Evolutionary conservation across 2,329 filamentous ascomycete genomes (phyloP), one percentile per base, ranked within the genome.

Genomic region (Akanthomyces muscarius): DNA sequence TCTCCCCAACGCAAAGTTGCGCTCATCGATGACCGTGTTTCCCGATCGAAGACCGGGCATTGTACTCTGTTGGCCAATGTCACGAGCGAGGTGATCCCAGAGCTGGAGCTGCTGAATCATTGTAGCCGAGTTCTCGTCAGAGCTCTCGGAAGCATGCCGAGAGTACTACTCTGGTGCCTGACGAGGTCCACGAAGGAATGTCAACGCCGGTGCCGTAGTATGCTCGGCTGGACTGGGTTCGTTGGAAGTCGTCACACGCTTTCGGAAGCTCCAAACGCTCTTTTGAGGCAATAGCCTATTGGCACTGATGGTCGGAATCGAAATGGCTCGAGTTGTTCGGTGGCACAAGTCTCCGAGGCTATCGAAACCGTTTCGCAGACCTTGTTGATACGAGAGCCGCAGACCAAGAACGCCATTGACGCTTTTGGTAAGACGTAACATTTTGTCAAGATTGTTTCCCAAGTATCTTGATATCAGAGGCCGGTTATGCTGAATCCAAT

Each of bases 271-370:
- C 77, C 81, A 81, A 45, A 84, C 75, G 64, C 78, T 78, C 62
- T 76, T 76, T 63, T 79, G 80, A 4, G 81, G 79, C 5, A 83
- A 69, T 63, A 86, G 82, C 73, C 85, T 78, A 64, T 77, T 81
- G 56, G 83, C 79, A 52, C 80, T 83, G 28, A 85, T 72, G n/a
- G 81, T 84, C 65, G 83, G 81, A 13, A 84, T 75, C 14, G 80
- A 78, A 18, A 81, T 78, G 62, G 82, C 80, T 18, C 76, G 77
- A 63, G 79, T 77, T 13, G 78, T 73, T 66, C 78, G 75, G 63
- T 81, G 79, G 66, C 79, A 80, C 66, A 83, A 81, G 8, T 79
- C 78, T 7, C 80, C 82, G 2, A 75, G 69, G 50, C 70, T 73
- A 66, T 85, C 82, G 14, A 86, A 72, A 67, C 80, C 77, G 33